Percentiles rank a stretch among this genome's conserved stretches.
Evolutionary conservation across 2,329 filamentous ascomycete species (phyloP).

Genomic region (Colletotrichum salicis): DNA sequence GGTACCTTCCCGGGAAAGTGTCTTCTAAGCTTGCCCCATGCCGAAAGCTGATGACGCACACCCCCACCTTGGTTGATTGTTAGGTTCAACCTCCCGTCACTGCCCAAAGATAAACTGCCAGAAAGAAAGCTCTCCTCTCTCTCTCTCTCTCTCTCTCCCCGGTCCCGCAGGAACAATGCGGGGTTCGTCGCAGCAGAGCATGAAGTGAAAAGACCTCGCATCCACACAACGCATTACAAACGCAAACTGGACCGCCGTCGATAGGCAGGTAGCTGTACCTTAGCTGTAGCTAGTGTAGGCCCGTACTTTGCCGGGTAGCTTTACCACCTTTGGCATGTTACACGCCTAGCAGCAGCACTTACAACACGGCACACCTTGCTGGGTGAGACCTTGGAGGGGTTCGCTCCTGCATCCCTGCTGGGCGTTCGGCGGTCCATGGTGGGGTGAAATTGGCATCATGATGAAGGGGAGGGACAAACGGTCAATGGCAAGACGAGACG

Average conservation of each 20-base stretch:
- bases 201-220: conserved; percentile 29
- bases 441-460: conserved; percentile 32
- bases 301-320: conserved; percentile 18
- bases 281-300: background rate
- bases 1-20: background rate
- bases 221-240: conserved; percentile 6
- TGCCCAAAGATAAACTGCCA: background rate
- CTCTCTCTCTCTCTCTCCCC: conserved; percentile 3
- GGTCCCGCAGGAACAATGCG: conserved; percentile 34
- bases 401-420: conserved; percentile 1
- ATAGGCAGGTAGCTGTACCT: background rate
- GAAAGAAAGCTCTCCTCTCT: background rate
- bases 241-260: background rate
- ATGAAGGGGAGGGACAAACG: conserved; percentile 18
- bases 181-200: conserved; percentile 26
- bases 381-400: conserved; percentile 1
- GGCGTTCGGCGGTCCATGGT: conserved; percentile 14
- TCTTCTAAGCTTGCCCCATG: background rate
- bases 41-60: conserved; percentile 30
- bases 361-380: background rate
- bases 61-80: conserved; percentile 8
- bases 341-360: background rate
- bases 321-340: conserved; percentile 26
- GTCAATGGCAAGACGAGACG: conserved; percentile 29
- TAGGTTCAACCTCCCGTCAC: too few species aligned